Evolutionary conservation across 176 grass and related monocot species (phyloP).

Genomic region (Tuctoria greenei): DNA sequence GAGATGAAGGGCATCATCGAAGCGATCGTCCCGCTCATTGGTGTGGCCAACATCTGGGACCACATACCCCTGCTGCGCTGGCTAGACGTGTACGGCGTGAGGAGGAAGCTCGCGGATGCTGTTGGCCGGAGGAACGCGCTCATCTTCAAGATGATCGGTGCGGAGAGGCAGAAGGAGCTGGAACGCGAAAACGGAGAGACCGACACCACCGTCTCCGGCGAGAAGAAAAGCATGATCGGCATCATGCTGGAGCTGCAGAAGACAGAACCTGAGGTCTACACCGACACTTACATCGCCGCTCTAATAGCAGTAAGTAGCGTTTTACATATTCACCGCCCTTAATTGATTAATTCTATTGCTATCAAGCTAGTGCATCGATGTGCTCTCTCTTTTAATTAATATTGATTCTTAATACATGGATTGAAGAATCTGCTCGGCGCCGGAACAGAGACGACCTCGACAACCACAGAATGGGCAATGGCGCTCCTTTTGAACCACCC

Average conservation of each 20-base stretch:
- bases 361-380: too few species aligned
- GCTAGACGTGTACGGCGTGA: conserved; percentile 50
- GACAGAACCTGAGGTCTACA: conserved; percentile 59
- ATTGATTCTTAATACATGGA: neutral
- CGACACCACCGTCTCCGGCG: neutral
- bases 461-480: conserved; percentile 67
- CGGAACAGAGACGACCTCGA: conserved; percentile 65
- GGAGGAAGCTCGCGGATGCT: conserved; percentile 33
- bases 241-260: conserved; percentile 54
- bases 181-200: neutral
- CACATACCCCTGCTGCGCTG: conserved; percentile 60
- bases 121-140: conserved; percentile 48
- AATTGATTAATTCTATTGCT: neutral
- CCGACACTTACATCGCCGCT: conserved; percentile 27
- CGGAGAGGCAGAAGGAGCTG: conserved; percentile 21
- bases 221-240: conserved; percentile 60
- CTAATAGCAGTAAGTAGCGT: neutral
- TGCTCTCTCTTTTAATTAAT: neutral
- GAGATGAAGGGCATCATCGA: conserved; percentile 48
- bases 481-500: conserved; percentile 63
- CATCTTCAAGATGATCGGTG: conserved; percentile 46
- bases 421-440: conserved; percentile 56
- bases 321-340: too few species aligned
- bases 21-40: conserved; percentile 22
- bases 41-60: conserved; percentile 49